These are phyloP conservation scores for Cadophora malorum DNA, from an alignment of 2,329 filamentous ascomycete genomes.

Conservation along the genomic window DNA sequence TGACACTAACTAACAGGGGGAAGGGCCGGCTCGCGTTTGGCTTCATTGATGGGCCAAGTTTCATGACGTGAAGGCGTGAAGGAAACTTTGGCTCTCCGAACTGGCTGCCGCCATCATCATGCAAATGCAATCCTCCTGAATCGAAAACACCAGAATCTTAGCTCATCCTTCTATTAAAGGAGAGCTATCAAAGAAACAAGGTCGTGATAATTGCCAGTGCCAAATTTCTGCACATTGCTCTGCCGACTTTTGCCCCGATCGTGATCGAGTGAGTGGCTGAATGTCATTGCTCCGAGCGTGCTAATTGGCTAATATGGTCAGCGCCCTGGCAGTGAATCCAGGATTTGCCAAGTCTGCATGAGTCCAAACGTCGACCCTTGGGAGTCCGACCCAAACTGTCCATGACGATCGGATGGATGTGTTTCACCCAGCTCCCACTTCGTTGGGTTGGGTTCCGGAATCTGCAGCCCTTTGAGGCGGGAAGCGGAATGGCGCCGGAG, in stretches of 20 bases:
- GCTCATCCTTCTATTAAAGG: not conserved
- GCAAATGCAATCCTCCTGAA: constrained; percentile 7
- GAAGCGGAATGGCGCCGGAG: constrained; percentile 8
- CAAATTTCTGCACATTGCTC: constrained; percentile 4
- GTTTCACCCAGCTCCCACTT: constrained; percentile 36
- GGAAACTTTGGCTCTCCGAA: constrained; percentile 2
- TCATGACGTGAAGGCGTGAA: constrained; percentile 17
- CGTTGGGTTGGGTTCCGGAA: constrained; percentile 37
- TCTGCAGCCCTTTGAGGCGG: constrained; percentile 3
- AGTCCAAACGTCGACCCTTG: constrained; percentile 31
- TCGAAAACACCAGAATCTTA: not conserved
- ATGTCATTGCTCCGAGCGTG: not conserved
- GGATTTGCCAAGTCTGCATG: constrained; percentile 35
- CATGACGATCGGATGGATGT: constrained; percentile 35
- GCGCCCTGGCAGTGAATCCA: constrained; percentile 11
- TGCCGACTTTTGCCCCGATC: not conserved
- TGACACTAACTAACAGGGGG: not conserved
- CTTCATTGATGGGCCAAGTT: constrained; percentile 9
- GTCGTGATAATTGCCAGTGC: not conserved
- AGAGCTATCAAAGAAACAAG: not conserved
- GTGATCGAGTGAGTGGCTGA: constrained; percentile 8
- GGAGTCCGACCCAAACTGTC: constrained; percentile 17
- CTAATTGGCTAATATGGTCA: constrained; percentile 15
- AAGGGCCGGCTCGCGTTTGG: constrained; percentile 20
- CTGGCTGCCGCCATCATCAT: constrained; percentile 13